Evolutionary conservation across 257 asterid genomes (phyloP).

Genomic region (Gentiana straminea): DNA sequence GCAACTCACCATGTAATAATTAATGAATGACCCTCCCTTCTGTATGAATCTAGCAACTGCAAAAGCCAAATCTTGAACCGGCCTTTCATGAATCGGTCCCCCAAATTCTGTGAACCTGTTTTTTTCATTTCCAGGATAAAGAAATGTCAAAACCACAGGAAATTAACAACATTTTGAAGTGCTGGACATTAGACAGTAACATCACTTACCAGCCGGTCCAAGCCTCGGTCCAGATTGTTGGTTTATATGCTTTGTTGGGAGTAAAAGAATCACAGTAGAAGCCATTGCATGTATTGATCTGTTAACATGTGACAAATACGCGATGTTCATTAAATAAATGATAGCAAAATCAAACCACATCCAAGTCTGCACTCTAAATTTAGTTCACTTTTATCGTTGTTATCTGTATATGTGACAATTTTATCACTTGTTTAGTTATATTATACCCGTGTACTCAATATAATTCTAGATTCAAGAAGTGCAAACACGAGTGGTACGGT

Average conservation of each 20-base stretch:
- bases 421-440: no score
- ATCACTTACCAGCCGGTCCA: constrained; percentile 81
- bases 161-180: constrained; percentile 1
- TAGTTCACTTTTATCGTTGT: no score
- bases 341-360: neutral
- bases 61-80: constrained; percentile 90
- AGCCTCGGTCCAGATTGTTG: constrained; percentile 93
- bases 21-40: constrained; percentile 83
- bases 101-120: constrained; percentile 84
- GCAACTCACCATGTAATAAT: constrained; percentile 84
- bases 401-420: no score
- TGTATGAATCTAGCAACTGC: constrained; percentile 79
- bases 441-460: no score
- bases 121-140: constrained; percentile 3
- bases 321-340: neutral
- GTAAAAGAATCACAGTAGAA: constrained; percentile 75
- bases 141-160: constrained; percentile 4
- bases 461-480: neutral
- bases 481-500: neutral
- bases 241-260: constrained; percentile 83
- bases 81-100: constrained; percentile 59
- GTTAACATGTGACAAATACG: constrained; percentile 8
- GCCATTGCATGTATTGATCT: constrained; percentile 95
- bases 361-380: neutral
- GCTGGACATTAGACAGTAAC: neutral